phyloP scores from a whole-genome alignment of 2,329 filamentous ascomycete genomes.

The Fusarium paranaense region DNA sequence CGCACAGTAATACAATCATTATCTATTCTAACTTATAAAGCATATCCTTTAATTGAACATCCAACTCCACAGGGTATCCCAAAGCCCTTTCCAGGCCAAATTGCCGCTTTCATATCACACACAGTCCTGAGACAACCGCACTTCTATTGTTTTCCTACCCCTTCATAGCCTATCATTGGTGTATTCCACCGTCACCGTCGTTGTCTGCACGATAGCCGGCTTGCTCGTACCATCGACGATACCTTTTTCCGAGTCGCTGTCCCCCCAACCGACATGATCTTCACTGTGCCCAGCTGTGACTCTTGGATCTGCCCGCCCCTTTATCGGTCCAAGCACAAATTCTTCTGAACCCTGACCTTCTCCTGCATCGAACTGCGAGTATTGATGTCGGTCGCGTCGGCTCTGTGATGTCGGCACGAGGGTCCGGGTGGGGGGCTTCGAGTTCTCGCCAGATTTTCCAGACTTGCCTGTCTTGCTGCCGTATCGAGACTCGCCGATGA shows the following conservation, averaged over 20 bases:
- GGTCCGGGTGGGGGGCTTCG: slow-evolving; percentile 17
- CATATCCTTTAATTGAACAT: background rate
- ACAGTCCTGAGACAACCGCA: background rate
- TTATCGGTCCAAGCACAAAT: slow-evolving; percentile 20
- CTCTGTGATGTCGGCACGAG: slow-evolving; percentile 19
- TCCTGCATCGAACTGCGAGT: slow-evolving; percentile 38
- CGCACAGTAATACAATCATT: background rate
- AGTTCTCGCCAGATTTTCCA: slow-evolving; percentile 7
- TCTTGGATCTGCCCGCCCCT: slow-evolving; percentile 16
- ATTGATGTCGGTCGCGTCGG: slow-evolving; percentile 32
- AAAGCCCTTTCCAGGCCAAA: background rate
- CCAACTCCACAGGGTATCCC: background rate
- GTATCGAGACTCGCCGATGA: slow-evolving; percentile 45
- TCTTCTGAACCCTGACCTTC: slow-evolving; percentile 8
- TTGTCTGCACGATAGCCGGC: slow-evolving; percentile 39
- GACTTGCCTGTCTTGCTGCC: slow-evolving; percentile 39
- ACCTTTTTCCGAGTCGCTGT: slow-evolving; percentile 38
- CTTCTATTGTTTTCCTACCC: background rate
- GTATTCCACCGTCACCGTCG: slow-evolving; percentile 40
- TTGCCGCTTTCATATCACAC: background rate
- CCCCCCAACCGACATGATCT: slow-evolving; percentile 25
- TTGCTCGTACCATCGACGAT: slow-evolving; percentile 21
- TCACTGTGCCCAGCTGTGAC: slow-evolving; percentile 28
- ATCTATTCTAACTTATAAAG: background rate
- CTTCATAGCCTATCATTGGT: slow-evolving; percentile 2